phyloP scores from a whole-genome alignment of 192 early-diverging fungal genomes.

The Backusella morwellensis region DNA sequence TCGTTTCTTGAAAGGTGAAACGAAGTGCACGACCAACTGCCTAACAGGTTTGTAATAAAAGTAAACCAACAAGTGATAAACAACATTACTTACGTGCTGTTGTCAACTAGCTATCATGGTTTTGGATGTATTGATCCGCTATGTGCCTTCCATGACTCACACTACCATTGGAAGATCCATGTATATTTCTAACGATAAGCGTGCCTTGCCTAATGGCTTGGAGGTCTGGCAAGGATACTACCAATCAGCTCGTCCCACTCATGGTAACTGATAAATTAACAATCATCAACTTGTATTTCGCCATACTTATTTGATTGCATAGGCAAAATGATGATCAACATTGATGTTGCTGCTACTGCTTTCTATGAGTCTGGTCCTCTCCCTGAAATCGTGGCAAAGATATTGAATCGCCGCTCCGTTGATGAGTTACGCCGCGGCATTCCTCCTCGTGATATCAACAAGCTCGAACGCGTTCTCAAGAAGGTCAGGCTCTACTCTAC shows the following conservation, averaged over 20 bases:
- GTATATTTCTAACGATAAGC: slow-evolving; percentile 68
- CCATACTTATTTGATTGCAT: not conserved
- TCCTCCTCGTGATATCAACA: slow-evolving; percentile 39
- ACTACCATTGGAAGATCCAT: slow-evolving; percentile 85
- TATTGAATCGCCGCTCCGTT: slow-evolving; percentile 52
- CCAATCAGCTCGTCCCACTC: slow-evolving; percentile 79
- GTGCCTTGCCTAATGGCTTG: slow-evolving; percentile 62
- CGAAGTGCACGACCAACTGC: slow-evolving; percentile 35
- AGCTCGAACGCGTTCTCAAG: slow-evolving; percentile 49
- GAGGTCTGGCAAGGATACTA: slow-evolving; percentile 94
- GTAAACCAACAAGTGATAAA: not conserved
- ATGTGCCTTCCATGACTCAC: slow-evolving; percentile 72
- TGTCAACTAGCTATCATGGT: slow-evolving; percentile 51
- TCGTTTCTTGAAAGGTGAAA: slow-evolving; percentile 49
- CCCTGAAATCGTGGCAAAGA: slow-evolving; percentile 64
- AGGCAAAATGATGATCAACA: slow-evolving; percentile 65
- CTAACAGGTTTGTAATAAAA: slow-evolving; percentile 32
- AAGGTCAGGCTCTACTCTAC: slow-evolving; percentile 51
- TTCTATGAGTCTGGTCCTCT: slow-evolving; percentile 69
- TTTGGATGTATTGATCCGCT: slow-evolving; percentile 82
- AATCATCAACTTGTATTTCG: too few species aligned
- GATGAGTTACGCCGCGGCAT: slow-evolving; percentile 48
- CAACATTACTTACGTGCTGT: not conserved
- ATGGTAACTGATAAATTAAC: slow-evolving; percentile 35
- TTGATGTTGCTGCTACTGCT: slow-evolving; percentile 70